A percentile compares a stretch with the other conserved stretches of the same genome.
phyloP scores from a whole-genome alignment of 139 green algal genomes.

The Picochlorum sp. region DNA sequence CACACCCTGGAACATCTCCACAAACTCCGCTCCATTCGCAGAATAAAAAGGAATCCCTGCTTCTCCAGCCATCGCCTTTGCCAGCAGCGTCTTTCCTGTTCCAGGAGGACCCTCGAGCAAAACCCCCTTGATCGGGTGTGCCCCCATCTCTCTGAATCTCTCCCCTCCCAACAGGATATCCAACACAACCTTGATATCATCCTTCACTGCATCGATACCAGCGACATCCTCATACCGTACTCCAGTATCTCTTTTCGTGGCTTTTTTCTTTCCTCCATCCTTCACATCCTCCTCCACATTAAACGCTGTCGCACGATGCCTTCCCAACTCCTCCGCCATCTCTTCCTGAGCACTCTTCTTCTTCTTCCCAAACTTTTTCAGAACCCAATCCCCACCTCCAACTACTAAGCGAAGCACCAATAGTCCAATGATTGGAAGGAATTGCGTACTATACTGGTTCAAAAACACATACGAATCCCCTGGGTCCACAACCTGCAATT shows the following conservation, averaged over 20 bases:
- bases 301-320: constrained; percentile 32
- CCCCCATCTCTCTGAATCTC: constrained; percentile 38
- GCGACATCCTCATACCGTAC: constrained; percentile 63
- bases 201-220: constrained; percentile 58
- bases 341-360: constrained; percentile 43
- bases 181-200: constrained; percentile 44
- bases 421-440: constrained; percentile 43
- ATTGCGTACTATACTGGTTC: constrained; percentile 39
- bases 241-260: constrained; percentile 32
- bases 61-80: constrained; percentile 81
- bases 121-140: constrained; percentile 51
- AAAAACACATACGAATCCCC: constrained; percentile 42
- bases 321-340: constrained; percentile 41
- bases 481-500: constrained; percentile 54
- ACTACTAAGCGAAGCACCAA: constrained; percentile 36
- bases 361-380: constrained; percentile 27
- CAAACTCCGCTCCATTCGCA: constrained; percentile 69
- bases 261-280: constrained; percentile 5
- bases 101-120: constrained; percentile 94
- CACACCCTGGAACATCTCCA: constrained; percentile 71
- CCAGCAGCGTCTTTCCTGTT: constrained; percentile 95
- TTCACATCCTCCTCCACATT: constrained; percentile 26
- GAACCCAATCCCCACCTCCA: constrained; percentile 18
- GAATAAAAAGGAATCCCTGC: constrained; percentile 57
- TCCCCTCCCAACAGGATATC: constrained; percentile 47